These are phyloP conservation scores for Ceratocystis cubensis DNA, from an alignment of 2,329 filamentous ascomycete species.

Conservation along the genomic window DNA sequence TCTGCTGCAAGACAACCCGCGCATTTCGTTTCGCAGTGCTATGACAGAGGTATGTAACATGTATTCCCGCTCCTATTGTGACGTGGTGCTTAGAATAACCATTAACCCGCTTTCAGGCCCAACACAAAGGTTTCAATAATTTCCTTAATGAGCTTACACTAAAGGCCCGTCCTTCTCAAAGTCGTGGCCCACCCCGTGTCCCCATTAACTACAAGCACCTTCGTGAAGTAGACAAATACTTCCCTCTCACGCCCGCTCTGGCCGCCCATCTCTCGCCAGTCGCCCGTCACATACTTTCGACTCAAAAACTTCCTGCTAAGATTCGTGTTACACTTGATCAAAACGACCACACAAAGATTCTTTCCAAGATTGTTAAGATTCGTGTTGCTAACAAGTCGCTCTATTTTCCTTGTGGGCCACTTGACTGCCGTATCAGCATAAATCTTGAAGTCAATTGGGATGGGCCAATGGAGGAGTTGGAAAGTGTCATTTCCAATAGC, in stretches of 20 bases:
- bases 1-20: constrained; percentile 48
- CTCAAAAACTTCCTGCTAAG: constrained; percentile 37
- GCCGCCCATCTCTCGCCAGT: constrained; percentile 28
- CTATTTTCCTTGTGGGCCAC: constrained; percentile 59
- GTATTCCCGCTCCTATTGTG: constrained; percentile 16
- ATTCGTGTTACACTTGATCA: constrained; percentile 68
- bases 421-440: constrained; percentile 88
- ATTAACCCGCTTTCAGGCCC: constrained; percentile 37
- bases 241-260: constrained; percentile 52
- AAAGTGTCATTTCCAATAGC: constrained; percentile 28
- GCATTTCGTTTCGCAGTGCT: constrained; percentile 65
- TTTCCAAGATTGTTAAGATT: constrained; percentile 82
- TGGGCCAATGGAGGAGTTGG: constrained; percentile 49
- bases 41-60: constrained; percentile 64
- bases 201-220: constrained; percentile 70
- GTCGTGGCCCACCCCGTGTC: constrained; percentile 36
- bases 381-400: constrained; percentile 83
- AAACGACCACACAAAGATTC: constrained; percentile 43
- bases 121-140: constrained; percentile 73
- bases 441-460: constrained; percentile 88
- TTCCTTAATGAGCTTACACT: constrained; percentile 62
- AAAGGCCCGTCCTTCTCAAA: background rate
- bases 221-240: constrained; percentile 73
- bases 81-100: background rate
- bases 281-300: constrained; percentile 3